A percentile compares a stretch with the other conserved stretches of the same genome.
These are phyloP conservation scores for Zarea fungicola DNA, from an alignment of 2,329 filamentous ascomycete genomes.

Conservation along the genomic window DNA sequence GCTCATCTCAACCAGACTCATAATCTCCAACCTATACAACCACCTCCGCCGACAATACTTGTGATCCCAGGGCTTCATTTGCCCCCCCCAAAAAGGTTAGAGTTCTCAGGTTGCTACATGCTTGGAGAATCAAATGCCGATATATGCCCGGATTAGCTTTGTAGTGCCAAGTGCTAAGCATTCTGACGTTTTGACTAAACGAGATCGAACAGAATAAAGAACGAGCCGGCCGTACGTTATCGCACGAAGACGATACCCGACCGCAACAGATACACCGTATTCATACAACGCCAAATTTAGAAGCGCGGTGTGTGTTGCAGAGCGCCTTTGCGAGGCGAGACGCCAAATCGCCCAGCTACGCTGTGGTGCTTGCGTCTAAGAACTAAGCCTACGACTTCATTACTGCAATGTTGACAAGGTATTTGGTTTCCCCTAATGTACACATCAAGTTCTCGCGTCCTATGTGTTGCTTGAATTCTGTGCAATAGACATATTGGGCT, in stretches of 20 bases:
- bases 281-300: neutral
- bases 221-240: no score
- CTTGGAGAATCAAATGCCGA: no score
- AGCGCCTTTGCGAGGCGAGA: neutral
- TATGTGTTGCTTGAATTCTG: neutral
- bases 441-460: conserved; percentile 9
- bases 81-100: no score
- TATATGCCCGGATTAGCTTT: no score
- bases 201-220: no score
- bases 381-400: conserved; percentile 15
- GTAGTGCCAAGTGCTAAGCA: no score
- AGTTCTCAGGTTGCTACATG: no score
- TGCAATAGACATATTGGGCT: neutral
- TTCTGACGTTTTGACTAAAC: no score
- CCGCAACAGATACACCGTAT: neutral
- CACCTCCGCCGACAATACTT: no score
- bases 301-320: neutral
- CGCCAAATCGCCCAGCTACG: conserved; percentile 4
- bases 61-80: no score
- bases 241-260: neutral
- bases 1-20: no score
- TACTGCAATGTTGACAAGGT: conserved; percentile 38
- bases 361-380: conserved; percentile 20
- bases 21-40: no score
- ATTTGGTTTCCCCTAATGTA: conserved; percentile 25